Conservation (phyloP, 2,329 filamentous ascomycete genomes). For the Aspergillus aculeatus region DNA sequence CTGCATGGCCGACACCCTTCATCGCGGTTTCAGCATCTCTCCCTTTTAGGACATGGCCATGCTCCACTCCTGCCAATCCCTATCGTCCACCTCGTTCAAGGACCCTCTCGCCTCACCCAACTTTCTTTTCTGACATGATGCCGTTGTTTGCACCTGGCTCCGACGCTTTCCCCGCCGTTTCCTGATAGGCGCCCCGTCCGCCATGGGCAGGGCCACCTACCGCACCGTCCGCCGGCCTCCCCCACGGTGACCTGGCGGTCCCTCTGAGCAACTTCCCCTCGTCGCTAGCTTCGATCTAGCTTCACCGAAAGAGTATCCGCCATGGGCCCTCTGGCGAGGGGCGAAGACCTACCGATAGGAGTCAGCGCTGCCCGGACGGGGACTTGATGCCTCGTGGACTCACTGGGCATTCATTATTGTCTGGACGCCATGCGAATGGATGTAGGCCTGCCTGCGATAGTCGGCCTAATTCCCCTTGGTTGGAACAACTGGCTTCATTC, state of each 20-base stretch:
- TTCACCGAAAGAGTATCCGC: constrained; percentile 22
- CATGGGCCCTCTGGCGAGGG: constrained; percentile 12
- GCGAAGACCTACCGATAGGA: constrained; percentile 11
- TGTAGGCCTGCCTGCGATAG: constrained; percentile 20
- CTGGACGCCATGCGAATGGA: constrained; percentile 13
- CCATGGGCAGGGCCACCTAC: constrained; percentile 21
- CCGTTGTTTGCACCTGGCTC: constrained; percentile 17
- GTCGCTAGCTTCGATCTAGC: constrained; percentile 22
- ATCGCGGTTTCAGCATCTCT: constrained; percentile 10
- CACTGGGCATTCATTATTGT: constrained; percentile 10
- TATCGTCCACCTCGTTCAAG: constrained; percentile 14
- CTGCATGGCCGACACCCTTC: background rate
- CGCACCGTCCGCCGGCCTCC: constrained; percentile 20
- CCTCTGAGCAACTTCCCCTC: constrained; percentile 13
- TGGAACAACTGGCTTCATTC: constrained; percentile 13
- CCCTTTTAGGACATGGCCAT: constrained; percentile 8
- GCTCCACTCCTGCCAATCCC: constrained; percentile 20
- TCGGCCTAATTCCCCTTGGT: constrained; percentile 13
- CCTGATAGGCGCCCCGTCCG: constrained; percentile 20
- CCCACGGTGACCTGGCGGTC: constrained; percentile 28
- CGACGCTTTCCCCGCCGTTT: constrained; percentile 20
- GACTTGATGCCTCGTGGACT: constrained; percentile 11
- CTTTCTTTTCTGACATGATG: constrained; percentile 17
- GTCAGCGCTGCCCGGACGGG: constrained; percentile 6
- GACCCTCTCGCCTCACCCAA: constrained; percentile 20